These are phyloP conservation scores for Orbilia javanica DNA, from an alignment of 2,329 filamentous ascomycete genomes.

Conservation along the genomic window DNA sequence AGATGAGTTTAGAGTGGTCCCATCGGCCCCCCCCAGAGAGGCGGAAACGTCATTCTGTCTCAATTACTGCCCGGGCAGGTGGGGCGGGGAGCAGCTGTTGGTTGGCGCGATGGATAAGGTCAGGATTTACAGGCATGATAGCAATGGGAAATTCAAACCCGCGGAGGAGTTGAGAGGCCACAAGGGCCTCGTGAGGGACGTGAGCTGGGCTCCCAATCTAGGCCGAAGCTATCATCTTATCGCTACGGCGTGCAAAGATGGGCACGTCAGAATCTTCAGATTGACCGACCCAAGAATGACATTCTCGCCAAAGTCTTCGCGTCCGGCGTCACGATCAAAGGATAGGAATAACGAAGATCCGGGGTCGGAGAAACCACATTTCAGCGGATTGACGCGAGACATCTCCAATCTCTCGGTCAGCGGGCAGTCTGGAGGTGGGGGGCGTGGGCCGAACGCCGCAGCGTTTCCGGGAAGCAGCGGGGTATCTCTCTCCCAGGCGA, in stretches of 20 bases:
- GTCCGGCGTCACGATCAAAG: conserved; percentile 53
- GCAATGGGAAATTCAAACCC: conserved; percentile 83
- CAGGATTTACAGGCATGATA: conserved; percentile 79
- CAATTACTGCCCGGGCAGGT: conserved; percentile 61
- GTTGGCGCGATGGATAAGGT: conserved; percentile 88
- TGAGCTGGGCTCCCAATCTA: conserved; percentile 92
- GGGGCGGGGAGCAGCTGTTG: conserved; percentile 70
- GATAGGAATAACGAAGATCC: conserved; percentile 30
- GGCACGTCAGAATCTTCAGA: conserved; percentile 88
- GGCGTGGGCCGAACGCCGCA: conserved; percentile 20
- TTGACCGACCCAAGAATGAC: conserved; percentile 65
- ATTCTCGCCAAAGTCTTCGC: conserved; percentile 46
- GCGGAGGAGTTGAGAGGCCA: conserved; percentile 82
- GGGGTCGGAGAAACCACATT: conserved; percentile 53
- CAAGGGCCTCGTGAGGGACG: conserved; percentile 82
- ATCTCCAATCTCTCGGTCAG: conserved; percentile 50
- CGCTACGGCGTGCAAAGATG: conserved; percentile 93
- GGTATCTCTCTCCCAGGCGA: conserved; percentile 40
- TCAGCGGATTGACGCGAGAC: conserved; percentile 48
- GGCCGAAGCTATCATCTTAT: conserved; percentile 90
- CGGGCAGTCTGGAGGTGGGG: conserved; percentile 36
- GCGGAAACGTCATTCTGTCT: conserved; percentile 62
- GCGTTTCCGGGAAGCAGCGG: conserved; percentile 46
- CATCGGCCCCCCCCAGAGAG: conserved; percentile 59
- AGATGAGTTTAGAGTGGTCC: conserved; percentile 61